Conservation (phyloP, 257 asterid species). For the Nicotiana noctiflora region DNA sequence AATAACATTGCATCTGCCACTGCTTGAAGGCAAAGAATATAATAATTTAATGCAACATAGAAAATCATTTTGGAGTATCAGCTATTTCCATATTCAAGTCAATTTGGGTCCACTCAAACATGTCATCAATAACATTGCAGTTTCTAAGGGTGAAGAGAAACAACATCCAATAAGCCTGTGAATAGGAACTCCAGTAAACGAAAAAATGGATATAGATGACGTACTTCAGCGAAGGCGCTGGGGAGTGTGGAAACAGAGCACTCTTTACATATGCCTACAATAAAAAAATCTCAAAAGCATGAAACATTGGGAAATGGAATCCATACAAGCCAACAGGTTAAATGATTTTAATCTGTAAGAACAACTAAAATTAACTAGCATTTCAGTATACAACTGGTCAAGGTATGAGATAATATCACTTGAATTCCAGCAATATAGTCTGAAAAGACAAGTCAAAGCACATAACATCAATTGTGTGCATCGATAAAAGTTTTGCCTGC, state of each 20-base stretch:
- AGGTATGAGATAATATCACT: not conserved
- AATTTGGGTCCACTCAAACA: not conserved
- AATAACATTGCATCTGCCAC: too few relatives aligned
- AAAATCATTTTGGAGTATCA: not conserved
- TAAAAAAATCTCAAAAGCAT: constrained; percentile 8
- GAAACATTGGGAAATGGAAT: not conserved
- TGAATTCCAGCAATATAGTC: not conserved
- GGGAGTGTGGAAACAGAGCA: constrained; percentile 71
- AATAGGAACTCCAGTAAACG: not conserved
- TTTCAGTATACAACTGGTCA: constrained; percentile 1
- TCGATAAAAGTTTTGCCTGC: not conserved
- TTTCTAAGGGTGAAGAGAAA: not conserved
- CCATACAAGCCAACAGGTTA: not conserved
- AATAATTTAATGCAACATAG: not conserved
- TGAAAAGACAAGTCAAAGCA: not conserved
- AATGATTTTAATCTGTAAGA: not conserved
- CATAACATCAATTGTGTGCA: not conserved
- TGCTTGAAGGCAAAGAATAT: not conserved
- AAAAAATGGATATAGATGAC: constrained; percentile 5
- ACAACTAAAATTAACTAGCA: not conserved
- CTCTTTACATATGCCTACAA: constrained; percentile 79
- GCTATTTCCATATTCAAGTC: not conserved
- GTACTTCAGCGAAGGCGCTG: constrained; percentile 74
- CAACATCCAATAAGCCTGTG: not conserved
- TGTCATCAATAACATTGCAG: not conserved